phyloP scores from a whole-genome alignment of 2,329 filamentous ascomycete genomes.

The Zasmidium angulare region DNA sequence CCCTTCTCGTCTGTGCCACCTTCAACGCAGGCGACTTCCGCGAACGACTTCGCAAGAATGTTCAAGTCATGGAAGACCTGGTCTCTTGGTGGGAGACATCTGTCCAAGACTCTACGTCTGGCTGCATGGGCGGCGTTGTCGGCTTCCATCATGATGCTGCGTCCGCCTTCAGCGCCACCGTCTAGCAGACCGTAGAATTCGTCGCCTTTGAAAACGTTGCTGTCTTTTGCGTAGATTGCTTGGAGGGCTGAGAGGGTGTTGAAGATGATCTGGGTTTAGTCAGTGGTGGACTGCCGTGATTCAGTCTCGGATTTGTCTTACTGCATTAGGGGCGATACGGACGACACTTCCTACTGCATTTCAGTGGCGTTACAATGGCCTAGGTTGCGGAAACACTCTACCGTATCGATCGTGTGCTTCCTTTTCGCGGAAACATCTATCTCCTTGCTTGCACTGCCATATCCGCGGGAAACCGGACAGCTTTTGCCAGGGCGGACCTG shows the following conservation, averaged over 20 bases:
- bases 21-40: not conserved
- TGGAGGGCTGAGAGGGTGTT: not conserved
- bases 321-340: not conserved
- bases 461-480: not conserved
- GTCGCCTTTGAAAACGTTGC: constrained; percentile 1
- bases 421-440: not conserved
- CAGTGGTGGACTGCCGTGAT: too few species aligned
- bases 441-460: not conserved
- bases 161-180: not conserved
- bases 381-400: too few species aligned
- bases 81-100: not conserved
- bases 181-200: constrained; percentile 1
- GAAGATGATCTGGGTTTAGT: not conserved
- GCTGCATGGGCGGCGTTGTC: not conserved
- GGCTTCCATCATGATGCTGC: not conserved
- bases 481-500: not conserved
- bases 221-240: not conserved
- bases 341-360: not conserved
- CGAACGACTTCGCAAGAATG: not conserved
- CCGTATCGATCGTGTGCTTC: not conserved
- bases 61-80: not conserved
- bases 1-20: not conserved
- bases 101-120: not conserved
- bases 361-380: too few species aligned
- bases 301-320: not conserved